phyloP scores from a whole-genome alignment of 225 moss, liverwort and hornwort species.

The Sphagnum contortum region DNA sequence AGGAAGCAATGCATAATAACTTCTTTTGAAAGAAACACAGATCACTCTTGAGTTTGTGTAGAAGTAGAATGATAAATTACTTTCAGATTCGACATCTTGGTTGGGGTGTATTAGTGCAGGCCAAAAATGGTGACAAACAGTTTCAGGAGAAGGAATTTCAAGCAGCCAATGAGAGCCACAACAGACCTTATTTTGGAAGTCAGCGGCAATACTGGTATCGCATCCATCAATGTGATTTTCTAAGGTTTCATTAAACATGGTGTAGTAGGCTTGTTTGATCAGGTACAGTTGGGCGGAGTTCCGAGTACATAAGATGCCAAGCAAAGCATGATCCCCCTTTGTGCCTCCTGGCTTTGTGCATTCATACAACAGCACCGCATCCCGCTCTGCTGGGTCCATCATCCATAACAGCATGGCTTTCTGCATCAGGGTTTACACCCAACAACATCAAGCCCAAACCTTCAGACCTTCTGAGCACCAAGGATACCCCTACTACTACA shows the following conservation, averaged over 20 bases:
- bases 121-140: no score
- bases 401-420: constrained; percentile 58
- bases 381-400: constrained; percentile 55
- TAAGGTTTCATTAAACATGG: constrained; percentile 48
- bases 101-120: no score
- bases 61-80: no score
- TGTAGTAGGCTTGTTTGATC: constrained; percentile 60
- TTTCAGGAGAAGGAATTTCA: no score
- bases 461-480: background rate
- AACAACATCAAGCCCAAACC: background rate
- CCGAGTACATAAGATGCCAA: constrained; percentile 45
- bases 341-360: constrained; percentile 35
- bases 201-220: no score
- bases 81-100: no score
- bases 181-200: no score
- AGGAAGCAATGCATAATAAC: no score
- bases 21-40: no score
- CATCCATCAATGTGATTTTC: constrained; percentile 51
- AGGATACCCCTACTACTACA: background rate
- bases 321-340: constrained; percentile 42
- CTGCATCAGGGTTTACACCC: constrained; percentile 10
- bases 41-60: no score
- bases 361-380: constrained; percentile 46
- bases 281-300: constrained; percentile 40
- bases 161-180: no score